These are phyloP conservation scores for Penicillium psychrosexuale DNA, from an alignment of 2,329 filamentous ascomycete species.

Conservation along the genomic window DNA sequence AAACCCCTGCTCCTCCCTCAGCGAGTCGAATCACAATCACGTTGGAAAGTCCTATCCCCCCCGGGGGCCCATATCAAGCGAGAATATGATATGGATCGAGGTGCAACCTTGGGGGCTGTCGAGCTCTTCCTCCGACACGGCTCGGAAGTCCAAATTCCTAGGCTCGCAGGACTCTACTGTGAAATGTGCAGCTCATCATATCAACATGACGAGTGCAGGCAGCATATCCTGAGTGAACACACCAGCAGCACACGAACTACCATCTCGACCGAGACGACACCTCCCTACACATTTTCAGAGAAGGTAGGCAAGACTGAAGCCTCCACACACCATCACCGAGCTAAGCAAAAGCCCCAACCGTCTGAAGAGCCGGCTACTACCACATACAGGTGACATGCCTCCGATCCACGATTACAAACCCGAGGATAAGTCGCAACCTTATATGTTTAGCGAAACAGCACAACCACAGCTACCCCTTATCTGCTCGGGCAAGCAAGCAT, in stretches of 20 bases:
- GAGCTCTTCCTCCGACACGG: not conserved
- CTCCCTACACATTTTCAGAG: not conserved
- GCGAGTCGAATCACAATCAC: not conserved
- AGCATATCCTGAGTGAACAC: not conserved
- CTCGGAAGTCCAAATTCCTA: not conserved
- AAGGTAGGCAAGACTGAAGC: not conserved
- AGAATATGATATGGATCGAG: not conserved
- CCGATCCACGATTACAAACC: not conserved
- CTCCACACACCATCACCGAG: not conserved
- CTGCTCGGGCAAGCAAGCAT: not conserved
- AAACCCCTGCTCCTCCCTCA: not conserved
- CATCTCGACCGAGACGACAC: not conserved
- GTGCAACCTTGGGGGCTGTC: too few relatives aligned
- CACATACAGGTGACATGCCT: too few relatives aligned
- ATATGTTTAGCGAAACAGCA: not conserved
- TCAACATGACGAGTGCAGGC: not conserved
- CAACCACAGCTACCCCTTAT: not conserved
- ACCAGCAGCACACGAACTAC: not conserved
- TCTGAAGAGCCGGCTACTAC: not conserved
- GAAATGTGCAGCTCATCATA: not conserved
- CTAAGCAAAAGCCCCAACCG: not conserved
- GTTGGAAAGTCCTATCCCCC: not conserved
- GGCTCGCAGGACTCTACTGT: not conserved
- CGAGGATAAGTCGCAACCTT: not conserved
- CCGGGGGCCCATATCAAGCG: not conserved